These are phyloP conservation scores for Glutinoglossum americanum DNA, from an alignment of 495 filamentous ascomycete genomes.

Conservation along the genomic window DNA sequence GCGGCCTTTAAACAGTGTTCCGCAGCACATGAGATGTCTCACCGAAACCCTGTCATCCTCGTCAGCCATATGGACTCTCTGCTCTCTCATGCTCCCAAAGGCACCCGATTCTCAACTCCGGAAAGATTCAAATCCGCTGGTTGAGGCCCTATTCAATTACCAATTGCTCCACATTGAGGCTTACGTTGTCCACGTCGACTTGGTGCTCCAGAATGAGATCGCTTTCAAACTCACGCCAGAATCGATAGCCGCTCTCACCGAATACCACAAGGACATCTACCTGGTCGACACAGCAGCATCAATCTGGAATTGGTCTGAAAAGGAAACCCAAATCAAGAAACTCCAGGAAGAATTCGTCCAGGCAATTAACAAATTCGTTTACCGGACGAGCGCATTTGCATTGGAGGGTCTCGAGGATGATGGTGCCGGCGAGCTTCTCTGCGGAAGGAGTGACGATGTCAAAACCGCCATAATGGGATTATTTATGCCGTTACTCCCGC, in stretches of 20 bases:
- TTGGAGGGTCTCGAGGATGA: slow-evolving; percentile 95
- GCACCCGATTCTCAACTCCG: slow-evolving; percentile 72
- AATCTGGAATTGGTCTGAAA: slow-evolving; percentile 94
- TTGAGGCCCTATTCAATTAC: slow-evolving; percentile 85
- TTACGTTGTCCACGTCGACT: slow-evolving; percentile 97
- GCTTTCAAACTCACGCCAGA: slow-evolving; percentile 97
- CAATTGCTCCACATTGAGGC: slow-evolving; percentile 90
- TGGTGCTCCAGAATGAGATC: slow-evolving; percentile 94
- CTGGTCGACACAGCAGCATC: slow-evolving; percentile 73
- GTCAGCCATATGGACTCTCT: slow-evolving; percentile 89
- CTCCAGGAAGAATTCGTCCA: slow-evolving; percentile 95
- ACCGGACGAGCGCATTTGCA: slow-evolving; percentile 68
- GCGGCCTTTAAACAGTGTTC: slow-evolving; percentile 90
- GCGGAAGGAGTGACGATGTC: slow-evolving; percentile 82
- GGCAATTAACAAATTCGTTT: slow-evolving; percentile 94
- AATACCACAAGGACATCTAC: slow-evolving; percentile 94
- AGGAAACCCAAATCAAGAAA: slow-evolving; percentile 90
- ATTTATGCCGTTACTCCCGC: slow-evolving; percentile 75
- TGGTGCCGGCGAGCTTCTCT: slow-evolving; percentile 80
- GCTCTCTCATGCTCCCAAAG: slow-evolving; percentile 83
- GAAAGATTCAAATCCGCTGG: slow-evolving; percentile 66
- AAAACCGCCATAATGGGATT: slow-evolving; percentile 70
- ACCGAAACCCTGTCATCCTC: slow-evolving; percentile 85
- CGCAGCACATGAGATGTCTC: slow-evolving; percentile 88
- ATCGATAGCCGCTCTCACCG: slow-evolving; percentile 82